These are phyloP conservation scores for Sordaria brevicollis DNA, from an alignment of 495 filamentous ascomycete species.

Conservation along the genomic window DNA sequence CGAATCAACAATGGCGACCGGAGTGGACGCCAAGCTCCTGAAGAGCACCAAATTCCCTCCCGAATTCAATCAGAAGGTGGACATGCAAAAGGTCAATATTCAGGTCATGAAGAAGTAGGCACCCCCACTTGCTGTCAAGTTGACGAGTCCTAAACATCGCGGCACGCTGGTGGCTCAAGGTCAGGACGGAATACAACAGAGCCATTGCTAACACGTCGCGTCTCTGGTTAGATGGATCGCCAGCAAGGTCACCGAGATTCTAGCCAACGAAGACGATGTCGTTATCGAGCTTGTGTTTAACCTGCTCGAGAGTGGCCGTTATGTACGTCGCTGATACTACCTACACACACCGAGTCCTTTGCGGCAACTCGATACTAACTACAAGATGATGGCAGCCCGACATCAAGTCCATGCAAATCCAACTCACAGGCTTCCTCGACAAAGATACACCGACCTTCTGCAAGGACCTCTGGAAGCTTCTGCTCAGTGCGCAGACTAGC, in stretches of 20 bases:
- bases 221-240: conserved; percentile 70
- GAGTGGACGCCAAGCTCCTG: conserved; percentile 76
- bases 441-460: conserved; percentile 88
- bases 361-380: neutral
- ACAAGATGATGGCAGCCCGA: conserved; percentile 54
- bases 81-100: conserved; percentile 92
- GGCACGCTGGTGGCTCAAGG: neutral
- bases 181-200: neutral
- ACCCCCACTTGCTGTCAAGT: neutral
- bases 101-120: conserved; percentile 94
- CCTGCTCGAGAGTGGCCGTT: conserved; percentile 68
- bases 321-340: conserved; percentile 44
- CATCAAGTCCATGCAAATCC: conserved; percentile 87
- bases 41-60: conserved; percentile 86
- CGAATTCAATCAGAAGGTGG: conserved; percentile 91
- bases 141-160: neutral
- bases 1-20: conserved; percentile 49
- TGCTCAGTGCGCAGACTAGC: conserved; percentile 80
- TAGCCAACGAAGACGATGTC: conserved; percentile 88
- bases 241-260: conserved; percentile 70
- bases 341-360: neutral
- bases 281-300: conserved; percentile 90
- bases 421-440: conserved; percentile 88
- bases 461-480: conserved; percentile 85
- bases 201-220: conserved; percentile 3